A percentile compares a stretch with the other conserved stretches of the same genome.
Conservation (phyloP, 164 flowering plant species). For the Sedum album region DNA sequence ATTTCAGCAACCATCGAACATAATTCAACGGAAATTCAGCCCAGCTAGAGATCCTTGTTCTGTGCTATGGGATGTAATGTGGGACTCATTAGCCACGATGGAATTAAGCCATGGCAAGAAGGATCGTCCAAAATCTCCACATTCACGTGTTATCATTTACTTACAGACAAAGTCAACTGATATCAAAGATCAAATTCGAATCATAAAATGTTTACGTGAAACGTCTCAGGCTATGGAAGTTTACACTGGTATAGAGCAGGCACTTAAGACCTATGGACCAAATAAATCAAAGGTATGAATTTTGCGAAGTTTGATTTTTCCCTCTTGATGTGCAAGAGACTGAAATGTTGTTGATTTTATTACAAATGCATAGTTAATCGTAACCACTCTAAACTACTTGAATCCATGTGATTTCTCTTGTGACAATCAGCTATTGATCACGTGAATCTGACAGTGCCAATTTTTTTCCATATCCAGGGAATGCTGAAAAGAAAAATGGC, state of each 20-base stretch:
- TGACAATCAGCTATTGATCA: background rate
- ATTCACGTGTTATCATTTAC: conserved; percentile 66
- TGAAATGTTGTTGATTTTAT: no score
- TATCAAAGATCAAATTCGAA: conserved; percentile 55
- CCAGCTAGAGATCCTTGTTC: conserved; percentile 97
- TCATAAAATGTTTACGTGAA: conserved; percentile 66
- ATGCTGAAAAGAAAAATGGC: conserved; percentile 49
- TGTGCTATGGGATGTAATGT: conserved; percentile 82
- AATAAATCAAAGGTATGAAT: conserved; percentile 56
- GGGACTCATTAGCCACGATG: conserved; percentile 78
- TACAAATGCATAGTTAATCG: no score
- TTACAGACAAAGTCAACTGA: conserved; percentile 43
- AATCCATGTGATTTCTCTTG: no score
- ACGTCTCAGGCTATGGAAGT: conserved; percentile 69
- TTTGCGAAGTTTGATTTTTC: background rate
- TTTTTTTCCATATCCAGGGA: conserved; percentile 33
- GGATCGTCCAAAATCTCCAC: conserved; percentile 56
- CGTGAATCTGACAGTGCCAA: background rate
- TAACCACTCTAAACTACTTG: no score
- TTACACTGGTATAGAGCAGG: conserved; percentile 68
- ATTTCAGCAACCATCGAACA: conserved; percentile 68
- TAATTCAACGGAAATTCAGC: conserved; percentile 82
- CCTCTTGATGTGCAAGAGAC: no score
- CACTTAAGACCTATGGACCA: conserved; percentile 65
- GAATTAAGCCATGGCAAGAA: conserved; percentile 74